These are phyloP conservation scores for Penicillium sp. DNA, from an alignment of 2,329 filamentous ascomycete genomes.

Conservation along the genomic window DNA sequence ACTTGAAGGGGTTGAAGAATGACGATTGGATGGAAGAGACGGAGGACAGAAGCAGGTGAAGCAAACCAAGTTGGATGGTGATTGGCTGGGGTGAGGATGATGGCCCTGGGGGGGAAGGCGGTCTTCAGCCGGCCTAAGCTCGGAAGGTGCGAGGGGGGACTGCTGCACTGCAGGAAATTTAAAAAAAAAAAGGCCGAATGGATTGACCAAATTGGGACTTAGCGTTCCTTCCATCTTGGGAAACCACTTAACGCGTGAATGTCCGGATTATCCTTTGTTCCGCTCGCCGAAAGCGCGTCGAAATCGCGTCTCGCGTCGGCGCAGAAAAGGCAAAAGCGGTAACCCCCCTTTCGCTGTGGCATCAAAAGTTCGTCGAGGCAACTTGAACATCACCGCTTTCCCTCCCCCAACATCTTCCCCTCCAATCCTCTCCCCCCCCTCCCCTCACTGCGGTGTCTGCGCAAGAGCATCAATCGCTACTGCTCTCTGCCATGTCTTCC, in stretches of 20 bases:
- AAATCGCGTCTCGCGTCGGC: background rate
- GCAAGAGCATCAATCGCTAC: conserved; percentile 9
- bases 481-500: conserved; percentile 41
- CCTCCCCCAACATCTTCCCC: conserved; percentile 5
- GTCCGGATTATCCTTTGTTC: background rate
- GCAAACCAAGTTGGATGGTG: too few species aligned
- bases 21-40: background rate
- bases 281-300: background rate
- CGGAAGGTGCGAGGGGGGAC: background rate
- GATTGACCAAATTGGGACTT: background rate
- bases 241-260: conserved; percentile 14
- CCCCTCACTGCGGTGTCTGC: conserved; percentile 1
- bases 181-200: background rate
- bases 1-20: background rate
- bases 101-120: background rate
- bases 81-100: too few species aligned
- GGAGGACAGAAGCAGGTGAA: background rate
- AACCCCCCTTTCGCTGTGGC: background rate
- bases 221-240: background rate
- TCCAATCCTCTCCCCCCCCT: background rate
- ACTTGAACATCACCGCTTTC: conserved; percentile 1
- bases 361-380: background rate
- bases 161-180: too few species aligned
- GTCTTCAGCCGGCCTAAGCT: background rate
- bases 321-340: background rate